Percentiles rank a stretch among this genome's conserved stretches.
These are phyloP conservation scores for Pichia sp. DNA, from an alignment of 1,139 yeast genomes.

Conservation along the genomic window DNA sequence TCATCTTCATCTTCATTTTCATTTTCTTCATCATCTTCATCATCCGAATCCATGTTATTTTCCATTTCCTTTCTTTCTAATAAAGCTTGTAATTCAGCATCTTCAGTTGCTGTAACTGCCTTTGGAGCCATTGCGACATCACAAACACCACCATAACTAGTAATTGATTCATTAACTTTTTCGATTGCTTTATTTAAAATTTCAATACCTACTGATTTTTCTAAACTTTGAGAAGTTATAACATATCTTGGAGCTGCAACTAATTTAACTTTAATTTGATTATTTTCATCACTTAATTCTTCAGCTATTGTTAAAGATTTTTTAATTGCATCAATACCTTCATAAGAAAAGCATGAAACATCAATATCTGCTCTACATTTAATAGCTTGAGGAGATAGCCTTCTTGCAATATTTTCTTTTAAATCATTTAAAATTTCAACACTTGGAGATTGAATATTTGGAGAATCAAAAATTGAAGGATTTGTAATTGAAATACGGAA, in stretches of 20 bases:
- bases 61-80: constrained; percentile 73
- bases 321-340: constrained; percentile 96
- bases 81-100: constrained; percentile 92
- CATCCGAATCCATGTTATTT: constrained; percentile 55
- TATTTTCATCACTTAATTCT: constrained; percentile 70
- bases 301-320: constrained; percentile 85
- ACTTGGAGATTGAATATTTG: constrained; percentile 45
- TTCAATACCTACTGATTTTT: constrained; percentile 81
- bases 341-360: constrained; percentile 94
- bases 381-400: constrained; percentile 96
- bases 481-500: constrained; percentile 94
- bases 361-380: constrained; percentile 97
- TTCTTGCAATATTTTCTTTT: constrained; percentile 77
- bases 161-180: constrained; percentile 63
- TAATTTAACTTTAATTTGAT: constrained; percentile 83
- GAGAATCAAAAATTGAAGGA: constrained; percentile 75
- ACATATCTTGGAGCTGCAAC: constrained; percentile 98
- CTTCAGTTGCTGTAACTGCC: constrained; percentile 97
- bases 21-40: constrained; percentile 40
- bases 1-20: constrained; percentile 35
- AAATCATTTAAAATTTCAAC: constrained; percentile 71
- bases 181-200: constrained; percentile 73
- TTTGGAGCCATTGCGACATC: constrained; percentile 96
- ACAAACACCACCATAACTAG: constrained; percentile 75
- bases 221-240: constrained; percentile 86